Evolutionary conservation across 192 early-diverging fungal genomes (phyloP), one percentile per base, ranked within the genome.

Genomic region (Coemansia sp.): DNA sequence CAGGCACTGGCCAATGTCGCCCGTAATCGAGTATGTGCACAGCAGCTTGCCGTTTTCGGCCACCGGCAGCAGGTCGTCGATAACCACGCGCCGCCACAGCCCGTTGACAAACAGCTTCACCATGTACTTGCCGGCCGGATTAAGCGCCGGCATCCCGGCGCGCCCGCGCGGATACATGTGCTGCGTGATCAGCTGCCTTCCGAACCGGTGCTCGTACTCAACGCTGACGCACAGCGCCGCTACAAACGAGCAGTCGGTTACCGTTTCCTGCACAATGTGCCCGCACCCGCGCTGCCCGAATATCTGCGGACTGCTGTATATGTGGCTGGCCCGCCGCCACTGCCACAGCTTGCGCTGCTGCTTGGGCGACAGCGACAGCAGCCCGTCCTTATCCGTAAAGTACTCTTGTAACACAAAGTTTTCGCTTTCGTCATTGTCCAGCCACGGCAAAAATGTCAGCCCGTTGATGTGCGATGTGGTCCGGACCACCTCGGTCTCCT

Each of bases 191-290:
- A 97, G 80, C 86, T 87, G 87, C 52, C 90, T 90, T 19, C 82
- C 64, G 58, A 87, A 89, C 46, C 81, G 79, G 9, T 71, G 65
- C 62, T 95, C 92, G 60, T 93, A 92, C 28, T 86, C 87, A 2
- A 91, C 87, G 29, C 88, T 81, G 12, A 94, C 92, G 62, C 91
- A 92, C 27, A 97, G 65, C 25, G 92, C 93, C 5, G 95, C 92
- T 5, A 97, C 95, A 74, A 97, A 95, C 10, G 93, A 95, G 69
- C 95, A 97, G 77, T 97, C 95, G 3, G 91, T 93, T 1, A 97
- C 95, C 14, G 92, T 86, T 65, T 97, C 93, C 81, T 95, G 85
- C 44, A 88, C 77, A 33, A 90, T 89, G 54, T 81, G 86, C 2
- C 68, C 69, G 64, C 87, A 85, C 7, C 90, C 91, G 28, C 87